These are phyloP conservation scores for Paulownia fortunei DNA, from an alignment of 257 asterid species.

Conservation along the genomic window DNA sequence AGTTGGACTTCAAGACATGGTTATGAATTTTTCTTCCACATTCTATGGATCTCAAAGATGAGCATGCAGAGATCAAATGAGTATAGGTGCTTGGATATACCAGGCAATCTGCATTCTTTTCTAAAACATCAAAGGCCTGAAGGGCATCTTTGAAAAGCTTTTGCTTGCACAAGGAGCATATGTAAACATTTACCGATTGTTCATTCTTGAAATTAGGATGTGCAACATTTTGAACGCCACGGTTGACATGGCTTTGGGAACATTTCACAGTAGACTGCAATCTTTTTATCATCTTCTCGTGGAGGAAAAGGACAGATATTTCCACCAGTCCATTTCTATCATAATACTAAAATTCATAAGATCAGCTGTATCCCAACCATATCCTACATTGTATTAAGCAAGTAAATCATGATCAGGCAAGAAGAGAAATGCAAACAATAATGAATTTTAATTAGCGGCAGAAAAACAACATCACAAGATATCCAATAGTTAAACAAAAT, in stretches of 20 bases:
- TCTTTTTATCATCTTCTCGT: constrained; percentile 49
- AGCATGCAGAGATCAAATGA: constrained; percentile 59
- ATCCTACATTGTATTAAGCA: constrained; percentile 11
- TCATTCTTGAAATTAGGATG: constrained; percentile 36
- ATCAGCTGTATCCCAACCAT: background rate
- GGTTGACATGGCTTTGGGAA: constrained; percentile 27
- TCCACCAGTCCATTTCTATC: constrained; percentile 18
- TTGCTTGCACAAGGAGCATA: constrained; percentile 63
- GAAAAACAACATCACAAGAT: no score
- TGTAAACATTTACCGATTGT: constrained; percentile 46
- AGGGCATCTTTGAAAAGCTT: constrained; percentile 61
- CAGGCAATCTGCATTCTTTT: constrained; percentile 36
- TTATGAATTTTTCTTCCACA: constrained; percentile 57
- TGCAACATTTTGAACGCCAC: constrained; percentile 28
- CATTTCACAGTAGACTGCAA: constrained; percentile 30
- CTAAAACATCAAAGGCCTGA: constrained; percentile 49
- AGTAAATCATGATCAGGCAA: background rate
- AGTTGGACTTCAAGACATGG: constrained; percentile 49
- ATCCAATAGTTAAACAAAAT: background rate
- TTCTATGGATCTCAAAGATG: constrained; percentile 57
- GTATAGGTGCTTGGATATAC: constrained; percentile 60
- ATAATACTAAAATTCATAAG: background rate
- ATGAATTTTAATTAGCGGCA: no score
- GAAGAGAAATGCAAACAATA: background rate
- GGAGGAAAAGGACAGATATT: constrained; percentile 5